Base-by-base conservation (phyloP, 2,329 filamentous ascomycete species). In the Phialemoniopsis sp. region DNA sequence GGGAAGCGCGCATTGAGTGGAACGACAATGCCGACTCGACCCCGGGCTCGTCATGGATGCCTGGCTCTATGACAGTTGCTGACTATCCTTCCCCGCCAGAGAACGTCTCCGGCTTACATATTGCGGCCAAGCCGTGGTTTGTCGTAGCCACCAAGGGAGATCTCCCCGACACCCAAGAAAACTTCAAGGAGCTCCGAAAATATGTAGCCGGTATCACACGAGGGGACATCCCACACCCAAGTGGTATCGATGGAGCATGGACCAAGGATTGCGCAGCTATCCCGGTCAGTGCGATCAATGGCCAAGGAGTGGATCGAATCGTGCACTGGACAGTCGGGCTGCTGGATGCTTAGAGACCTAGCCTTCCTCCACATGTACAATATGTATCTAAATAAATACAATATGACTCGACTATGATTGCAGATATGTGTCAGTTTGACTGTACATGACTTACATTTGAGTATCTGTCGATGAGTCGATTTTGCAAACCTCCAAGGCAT, bases 121-220 rank as follows among this genome's bases (percentile, higher is more conserved):
- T 97, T 48, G 86, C 87, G n/a, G 79, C 78, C 28, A 98, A 98
- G 66, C 90, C 93, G 1, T 98, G 93, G 93, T 93, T 95, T 54
- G 90, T 96, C 5, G 82, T 96, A 32, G 91, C 88, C 2, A 96
- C 90, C 15, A 97, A 97, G 64, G 90, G 88, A 1, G 91, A 97
- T 58, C 59, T 95, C 39, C 78, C 82, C 4, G 76, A 76, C 4
- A 95, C 93, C 3, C 78, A 89, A 58, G 76, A 80, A 17, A 94
- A 93, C 56, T 98, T 88, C 58, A 63, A 61, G 29, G 63, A 67
- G 37, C 66, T 98, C 49, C 80, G 81, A 48, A 63, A 65, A 8
- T 95, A 96, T 60, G 64, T 98, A 4, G 70, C 76, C 5, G 67
- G 66, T 4, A 73, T 97, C 17, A 77, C 77, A 37, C 67, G 66